Percentiles rank a stretch among this genome's conserved stretches.
Evolutionary conservation across 805 yeast genomes (phyloP).

Genomic region (Metschnikowia orientalis): DNA sequence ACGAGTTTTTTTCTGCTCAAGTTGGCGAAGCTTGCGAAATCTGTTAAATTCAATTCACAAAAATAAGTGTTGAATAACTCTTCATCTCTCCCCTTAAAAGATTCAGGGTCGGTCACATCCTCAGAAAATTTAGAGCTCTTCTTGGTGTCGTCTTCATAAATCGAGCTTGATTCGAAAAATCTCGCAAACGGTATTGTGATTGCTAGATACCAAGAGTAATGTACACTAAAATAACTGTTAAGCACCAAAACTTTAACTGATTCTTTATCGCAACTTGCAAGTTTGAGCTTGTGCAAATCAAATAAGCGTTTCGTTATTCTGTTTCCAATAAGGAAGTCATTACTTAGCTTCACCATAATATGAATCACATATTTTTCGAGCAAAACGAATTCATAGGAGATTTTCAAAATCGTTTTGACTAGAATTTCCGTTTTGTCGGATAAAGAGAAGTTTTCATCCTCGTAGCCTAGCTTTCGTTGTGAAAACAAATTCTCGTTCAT

Average conservation of each 20-base stretch:
- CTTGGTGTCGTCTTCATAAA: too few relatives aligned
- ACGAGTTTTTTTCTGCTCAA: constrained; percentile 14
- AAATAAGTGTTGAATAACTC: constrained; percentile 9
- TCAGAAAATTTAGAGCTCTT: too few relatives aligned
- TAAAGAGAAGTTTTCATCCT: constrained; percentile 18
- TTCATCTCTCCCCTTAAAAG: constrained; percentile 10
- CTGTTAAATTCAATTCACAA: constrained; percentile 7
- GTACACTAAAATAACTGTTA: constrained; percentile 31
- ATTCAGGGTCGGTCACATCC: background rate
- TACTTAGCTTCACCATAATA: constrained; percentile 30
- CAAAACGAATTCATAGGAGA: constrained; percentile 35
- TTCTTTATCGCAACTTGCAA: constrained; percentile 13
- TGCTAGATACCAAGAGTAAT: constrained; percentile 37
- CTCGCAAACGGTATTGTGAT: constrained; percentile 34
- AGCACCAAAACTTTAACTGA: constrained; percentile 31
- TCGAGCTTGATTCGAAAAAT: constrained; percentile 23
- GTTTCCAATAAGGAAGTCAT: constrained; percentile 29
- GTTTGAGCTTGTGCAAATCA: constrained; percentile 17
- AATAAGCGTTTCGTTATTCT: constrained; percentile 23
- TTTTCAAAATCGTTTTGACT: constrained; percentile 31
- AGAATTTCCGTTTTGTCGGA: constrained; percentile 17
- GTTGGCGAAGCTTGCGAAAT: constrained; percentile 7
- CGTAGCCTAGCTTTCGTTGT: constrained; percentile 27
- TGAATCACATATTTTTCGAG: constrained; percentile 39
- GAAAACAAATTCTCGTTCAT: constrained; percentile 25